Conservation (phyloP, 2,329 filamentous ascomycete genomes). For the Neocatenulostroma microsporum region DNA sequence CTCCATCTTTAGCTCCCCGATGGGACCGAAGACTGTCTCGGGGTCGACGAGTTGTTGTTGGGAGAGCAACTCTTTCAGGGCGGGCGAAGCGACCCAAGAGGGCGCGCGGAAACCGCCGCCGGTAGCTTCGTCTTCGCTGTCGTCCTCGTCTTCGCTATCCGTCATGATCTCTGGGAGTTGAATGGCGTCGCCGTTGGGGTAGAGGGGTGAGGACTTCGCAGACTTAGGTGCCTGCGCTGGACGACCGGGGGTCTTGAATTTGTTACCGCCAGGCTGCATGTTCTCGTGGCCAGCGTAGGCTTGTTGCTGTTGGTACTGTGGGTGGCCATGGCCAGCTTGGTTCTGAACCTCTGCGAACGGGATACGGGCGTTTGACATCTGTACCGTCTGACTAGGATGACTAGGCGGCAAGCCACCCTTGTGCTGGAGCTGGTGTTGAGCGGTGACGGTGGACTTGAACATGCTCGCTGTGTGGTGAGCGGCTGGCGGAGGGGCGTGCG, state of each 20-base stretch:
- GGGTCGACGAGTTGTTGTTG: constrained; percentile 82
- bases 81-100: constrained; percentile 82
- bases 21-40: constrained; percentile 77
- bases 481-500: constrained; percentile 49
- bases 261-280: constrained; percentile 13
- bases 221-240: constrained; percentile 43
- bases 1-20: constrained; percentile 85
- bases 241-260: constrained; percentile 62
- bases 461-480: constrained; percentile 39
- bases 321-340: constrained; percentile 28
- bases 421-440: constrained; percentile 58
- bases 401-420: constrained; percentile 45
- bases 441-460: constrained; percentile 59
- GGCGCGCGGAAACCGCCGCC: constrained; percentile 54
- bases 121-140: constrained; percentile 45
- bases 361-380: constrained; percentile 80
- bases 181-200: constrained; percentile 82
- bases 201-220: constrained; percentile 70
- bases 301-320: constrained; percentile 12
- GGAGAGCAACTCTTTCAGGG: constrained; percentile 65
- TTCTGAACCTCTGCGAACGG: constrained; percentile 70
- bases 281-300: constrained; percentile 17
- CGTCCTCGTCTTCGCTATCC: constrained; percentile 82
- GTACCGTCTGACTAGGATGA: constrained; percentile 75
- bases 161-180: constrained; percentile 92